Percentiles rank a stretch among this genome's conserved stretches.
Conservation (phyloP, 768 basidiomycete species). For the Mycena belliarum region DNA sequence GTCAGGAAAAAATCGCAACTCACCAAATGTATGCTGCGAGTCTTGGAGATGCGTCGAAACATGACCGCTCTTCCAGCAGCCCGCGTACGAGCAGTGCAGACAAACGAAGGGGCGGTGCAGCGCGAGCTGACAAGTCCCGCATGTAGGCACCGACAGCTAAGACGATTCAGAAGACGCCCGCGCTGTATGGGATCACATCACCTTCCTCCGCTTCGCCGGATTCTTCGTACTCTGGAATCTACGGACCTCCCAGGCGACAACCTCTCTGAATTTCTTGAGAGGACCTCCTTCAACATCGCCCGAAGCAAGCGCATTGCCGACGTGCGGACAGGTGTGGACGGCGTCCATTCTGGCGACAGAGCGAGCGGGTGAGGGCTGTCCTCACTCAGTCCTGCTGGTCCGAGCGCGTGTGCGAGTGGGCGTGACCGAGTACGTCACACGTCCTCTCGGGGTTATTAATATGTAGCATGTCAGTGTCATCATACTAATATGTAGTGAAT, state of each 20-base stretch:
- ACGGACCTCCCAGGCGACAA: conserved; percentile 15
- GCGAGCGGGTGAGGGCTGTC: neutral
- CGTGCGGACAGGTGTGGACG: conserved; percentile 7
- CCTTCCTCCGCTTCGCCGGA: conserved; percentile 10
- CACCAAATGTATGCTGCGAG: conserved; percentile 5
- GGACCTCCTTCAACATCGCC: neutral
- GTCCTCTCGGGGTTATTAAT: no score
- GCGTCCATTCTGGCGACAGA: neutral
- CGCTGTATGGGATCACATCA: neutral
- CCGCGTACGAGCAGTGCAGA: conserved; percentile 18
- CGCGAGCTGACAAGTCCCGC: conserved; percentile 13
- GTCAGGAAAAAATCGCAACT: neutral
- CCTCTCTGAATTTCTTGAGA: conserved; percentile 8
- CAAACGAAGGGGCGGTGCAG: conserved; percentile 19
- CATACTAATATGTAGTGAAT: no score
- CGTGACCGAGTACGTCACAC: no score
- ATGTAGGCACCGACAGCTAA: conserved; percentile 2
- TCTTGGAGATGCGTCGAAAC: conserved; percentile 11
- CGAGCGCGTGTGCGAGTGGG: no score
- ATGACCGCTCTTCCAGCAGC: conserved; percentile 21
- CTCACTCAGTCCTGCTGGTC: no score
- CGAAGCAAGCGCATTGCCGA: conserved; percentile 3
- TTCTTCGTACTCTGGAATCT: conserved; percentile 14
- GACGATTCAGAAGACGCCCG: neutral
- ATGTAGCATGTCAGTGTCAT: no score